Percentiles rank a stretch among this genome's conserved stretches.
These are phyloP conservation scores for Xanthoconium separans DNA, from an alignment of 1,284 basidiomycete species.

Conservation along the genomic window DNA sequence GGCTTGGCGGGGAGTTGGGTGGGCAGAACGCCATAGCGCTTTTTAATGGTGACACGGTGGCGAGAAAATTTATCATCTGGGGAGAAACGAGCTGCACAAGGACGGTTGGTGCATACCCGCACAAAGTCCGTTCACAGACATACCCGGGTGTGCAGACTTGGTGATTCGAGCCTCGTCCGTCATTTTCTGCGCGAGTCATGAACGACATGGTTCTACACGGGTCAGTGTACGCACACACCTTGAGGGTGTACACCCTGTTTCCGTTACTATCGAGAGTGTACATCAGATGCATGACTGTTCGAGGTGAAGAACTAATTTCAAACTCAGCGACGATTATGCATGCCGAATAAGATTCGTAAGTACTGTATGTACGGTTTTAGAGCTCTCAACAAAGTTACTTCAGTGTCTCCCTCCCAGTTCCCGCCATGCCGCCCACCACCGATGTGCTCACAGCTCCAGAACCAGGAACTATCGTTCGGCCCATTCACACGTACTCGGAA, in stretches of 20 bases:
- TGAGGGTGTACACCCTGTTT: slow-evolving; percentile 86
- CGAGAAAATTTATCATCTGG: slow-evolving; percentile 98
- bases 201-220: not conserved
- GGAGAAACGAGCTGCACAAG: slow-evolving; percentile 80
- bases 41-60: slow-evolving; percentile 94
- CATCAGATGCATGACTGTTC: slow-evolving; percentile 84
- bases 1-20: slow-evolving; percentile 91
- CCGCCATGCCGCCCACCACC: slow-evolving; percentile 37
- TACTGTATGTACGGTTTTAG: not conserved
- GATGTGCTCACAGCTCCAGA: slow-evolving; percentile 47
- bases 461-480: slow-evolving; percentile 47
- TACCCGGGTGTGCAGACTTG: slow-evolving; percentile 94
- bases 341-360: not conserved
- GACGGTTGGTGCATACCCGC: slow-evolving; percentile 7
- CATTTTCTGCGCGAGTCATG: slow-evolving; percentile 61
- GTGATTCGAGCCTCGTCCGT: slow-evolving; percentile 80
- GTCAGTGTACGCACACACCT: slow-evolving; percentile 48
- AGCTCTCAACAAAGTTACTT: not conserved
- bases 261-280: slow-evolving; percentile 82
- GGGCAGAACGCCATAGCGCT: slow-evolving; percentile 80
- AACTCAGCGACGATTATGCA: slow-evolving; percentile 18
- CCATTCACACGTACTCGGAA: slow-evolving; percentile 59
- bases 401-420: not conserved
- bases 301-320: not conserved
- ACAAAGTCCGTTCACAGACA: not conserved